Percentiles rank a stretch among this genome's conserved stretches.
Evolutionary conservation across 176 grass and related monocot species (phyloP).

Genomic region (Bonia amplexicaulis): DNA sequence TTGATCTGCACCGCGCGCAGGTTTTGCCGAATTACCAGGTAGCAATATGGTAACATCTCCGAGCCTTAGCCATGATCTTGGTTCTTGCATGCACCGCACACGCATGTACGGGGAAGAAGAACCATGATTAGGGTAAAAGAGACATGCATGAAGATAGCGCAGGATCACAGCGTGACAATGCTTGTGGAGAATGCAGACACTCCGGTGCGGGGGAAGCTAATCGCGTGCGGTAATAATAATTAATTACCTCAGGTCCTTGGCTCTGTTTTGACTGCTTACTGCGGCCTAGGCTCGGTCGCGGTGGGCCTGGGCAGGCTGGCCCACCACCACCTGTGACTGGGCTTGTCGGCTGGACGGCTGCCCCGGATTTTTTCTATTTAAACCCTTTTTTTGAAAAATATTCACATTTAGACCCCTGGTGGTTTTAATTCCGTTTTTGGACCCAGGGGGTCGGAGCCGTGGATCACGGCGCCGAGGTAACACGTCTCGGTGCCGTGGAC

Average conservation of each 20-base stretch:
- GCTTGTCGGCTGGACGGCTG: background rate
- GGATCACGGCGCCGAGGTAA: too few relatives aligned
- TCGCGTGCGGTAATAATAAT: background rate
- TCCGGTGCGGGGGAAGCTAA: background rate
- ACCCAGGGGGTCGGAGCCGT: too few relatives aligned
- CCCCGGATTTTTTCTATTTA: too few relatives aligned
- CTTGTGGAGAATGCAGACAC: background rate
- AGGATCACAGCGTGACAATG: background rate
- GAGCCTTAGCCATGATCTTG: background rate
- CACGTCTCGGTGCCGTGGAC: too few relatives aligned
- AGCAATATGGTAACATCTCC: background rate
- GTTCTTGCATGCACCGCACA: background rate
- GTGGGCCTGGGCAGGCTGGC: background rate
- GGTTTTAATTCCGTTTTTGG: too few relatives aligned
- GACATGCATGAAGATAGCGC: background rate
- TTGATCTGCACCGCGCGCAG: background rate
- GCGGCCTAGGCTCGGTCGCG: background rate
- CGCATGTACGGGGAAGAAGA: background rate
- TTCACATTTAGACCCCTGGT: too few relatives aligned
- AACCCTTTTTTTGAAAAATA: too few relatives aligned
- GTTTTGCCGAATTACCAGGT: background rate
- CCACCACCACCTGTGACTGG: background rate
- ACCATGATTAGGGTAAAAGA: background rate
- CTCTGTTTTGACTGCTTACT: background rate
- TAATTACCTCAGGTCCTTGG: background rate